These are phyloP conservation scores for Solanum chilense DNA, from an alignment of 257 asterid species.

Conservation along the genomic window DNA sequence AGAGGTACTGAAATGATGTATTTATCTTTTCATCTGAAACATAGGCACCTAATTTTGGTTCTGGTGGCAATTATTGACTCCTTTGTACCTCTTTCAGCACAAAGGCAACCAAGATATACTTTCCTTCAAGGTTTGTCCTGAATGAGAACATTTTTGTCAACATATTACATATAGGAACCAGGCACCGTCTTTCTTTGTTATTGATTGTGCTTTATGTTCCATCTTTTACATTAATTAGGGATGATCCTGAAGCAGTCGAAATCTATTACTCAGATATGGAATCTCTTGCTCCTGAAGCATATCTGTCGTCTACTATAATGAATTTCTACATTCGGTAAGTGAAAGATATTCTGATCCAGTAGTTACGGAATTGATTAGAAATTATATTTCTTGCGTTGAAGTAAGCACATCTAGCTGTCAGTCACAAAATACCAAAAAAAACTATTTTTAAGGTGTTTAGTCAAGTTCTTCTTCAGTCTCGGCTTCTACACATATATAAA, in stretches of 20 bases:
- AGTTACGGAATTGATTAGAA: constrained; percentile 23
- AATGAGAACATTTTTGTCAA: not conserved
- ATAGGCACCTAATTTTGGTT: not conserved
- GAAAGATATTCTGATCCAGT: not conserved
- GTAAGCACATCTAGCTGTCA: not conserved
- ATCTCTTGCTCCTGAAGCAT: constrained; percentile 71
- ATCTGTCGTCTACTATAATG: constrained; percentile 56
- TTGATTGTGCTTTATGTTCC: not conserved
- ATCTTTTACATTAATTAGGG: constrained; percentile 18
- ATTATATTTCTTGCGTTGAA: constrained; percentile 54
- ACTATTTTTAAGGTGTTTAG: not conserved
- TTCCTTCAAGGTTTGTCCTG: constrained; percentile 46
- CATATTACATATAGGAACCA: not conserved
- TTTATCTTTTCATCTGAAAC: not conserved
- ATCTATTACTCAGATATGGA: constrained; percentile 54
- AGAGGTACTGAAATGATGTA: not conserved
- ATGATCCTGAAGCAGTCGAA: constrained; percentile 68
- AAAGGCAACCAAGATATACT: constrained; percentile 40
- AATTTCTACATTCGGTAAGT: constrained; percentile 87
- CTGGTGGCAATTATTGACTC: not conserved
- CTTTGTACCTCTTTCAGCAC: constrained; percentile 13
- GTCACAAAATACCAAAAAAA: not conserved
- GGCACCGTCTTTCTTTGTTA: not conserved
- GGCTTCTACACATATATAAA: not conserved
- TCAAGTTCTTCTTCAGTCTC: not conserved